A percentile compares a stretch with the other conserved stretches of the same genome.
Evolutionary conservation across 345 rosid genomes (phyloP).

Genomic region (Tarenaya hassleriana): DNA sequence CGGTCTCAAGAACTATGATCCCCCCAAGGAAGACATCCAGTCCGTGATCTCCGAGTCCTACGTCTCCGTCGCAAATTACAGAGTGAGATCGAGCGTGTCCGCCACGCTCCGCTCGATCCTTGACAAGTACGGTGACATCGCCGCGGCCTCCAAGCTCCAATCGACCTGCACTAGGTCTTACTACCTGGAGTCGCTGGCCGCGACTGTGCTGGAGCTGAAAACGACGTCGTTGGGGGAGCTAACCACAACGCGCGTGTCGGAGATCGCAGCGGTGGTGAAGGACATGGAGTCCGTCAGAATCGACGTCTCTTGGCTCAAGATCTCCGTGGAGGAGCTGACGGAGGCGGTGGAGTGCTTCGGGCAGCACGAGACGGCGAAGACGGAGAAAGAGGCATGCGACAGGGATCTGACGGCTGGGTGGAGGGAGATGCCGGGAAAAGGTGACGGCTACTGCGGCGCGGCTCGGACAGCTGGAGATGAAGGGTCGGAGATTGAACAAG

Average conservation of each 20-base stretch:
- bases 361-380: conserved; percentile 14
- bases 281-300: no score
- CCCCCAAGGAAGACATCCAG: conserved; percentile 36
- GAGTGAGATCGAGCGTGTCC: conserved; percentile 39
- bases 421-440: conserved; percentile 29
- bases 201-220: no score
- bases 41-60: conserved; percentile 53
- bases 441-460: conserved; percentile 28
- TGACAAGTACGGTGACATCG: no score
- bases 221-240: no score
- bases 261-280: no score
- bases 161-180: no score
- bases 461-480: conserved; percentile 26
- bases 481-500: conserved; percentile 19
- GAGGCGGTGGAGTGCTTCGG: conserved; percentile 32
- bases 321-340: conserved; percentile 29
- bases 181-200: no score
- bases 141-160: no score
- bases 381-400: conserved; percentile 20
- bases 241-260: no score
- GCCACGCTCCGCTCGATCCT: no score
- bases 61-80: conserved; percentile 66
- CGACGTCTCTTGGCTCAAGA: neutral
- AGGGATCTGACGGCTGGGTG: conserved; percentile 14
- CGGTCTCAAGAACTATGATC: conserved; percentile 15